These are phyloP conservation scores for Penicillium polonicum DNA, from an alignment of 2,329 filamentous ascomycete species.

Conservation along the genomic window DNA sequence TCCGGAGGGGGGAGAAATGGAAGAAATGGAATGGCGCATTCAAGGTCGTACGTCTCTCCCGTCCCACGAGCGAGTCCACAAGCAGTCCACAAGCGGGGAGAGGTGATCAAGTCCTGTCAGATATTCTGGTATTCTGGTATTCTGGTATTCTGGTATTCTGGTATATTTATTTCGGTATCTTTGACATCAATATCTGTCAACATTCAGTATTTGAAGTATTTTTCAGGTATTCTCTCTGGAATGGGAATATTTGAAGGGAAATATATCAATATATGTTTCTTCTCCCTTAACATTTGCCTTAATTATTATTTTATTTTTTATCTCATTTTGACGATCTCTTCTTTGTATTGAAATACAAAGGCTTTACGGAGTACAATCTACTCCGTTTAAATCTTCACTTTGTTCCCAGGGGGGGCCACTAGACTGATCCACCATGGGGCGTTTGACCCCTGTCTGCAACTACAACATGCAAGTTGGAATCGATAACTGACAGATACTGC, in stretches of 20 bases:
- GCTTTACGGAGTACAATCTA: background rate
- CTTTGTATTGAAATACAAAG: background rate
- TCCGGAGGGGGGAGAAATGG: background rate
- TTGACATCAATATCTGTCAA: background rate
- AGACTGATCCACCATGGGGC: background rate
- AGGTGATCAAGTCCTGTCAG: background rate
- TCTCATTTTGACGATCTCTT: background rate
- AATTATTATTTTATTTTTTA: background rate
- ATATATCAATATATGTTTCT: background rate
- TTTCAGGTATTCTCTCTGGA: background rate
- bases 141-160: background rate
- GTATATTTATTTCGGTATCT: background rate
- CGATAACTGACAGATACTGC: background rate
- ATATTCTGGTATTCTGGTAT: background rate
- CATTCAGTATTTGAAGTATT: background rate
- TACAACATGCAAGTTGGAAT: background rate
- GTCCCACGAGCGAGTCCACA: constrained; percentile 8
- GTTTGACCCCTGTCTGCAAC: constrained; percentile 1
- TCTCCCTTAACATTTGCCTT: background rate
- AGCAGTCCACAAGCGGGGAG: constrained; percentile 11
- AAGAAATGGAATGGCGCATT: constrained; percentile 6
- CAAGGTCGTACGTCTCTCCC: constrained; percentile 1
- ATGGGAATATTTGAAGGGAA: background rate
- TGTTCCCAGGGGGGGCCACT: background rate
- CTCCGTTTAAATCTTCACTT: constrained; percentile 1